Percentiles rank a stretch among this genome's conserved stretches.
These are phyloP conservation scores for Mucor racemosus DNA, from an alignment of 371 early-diverging fungal species.

Conservation along the genomic window DNA sequence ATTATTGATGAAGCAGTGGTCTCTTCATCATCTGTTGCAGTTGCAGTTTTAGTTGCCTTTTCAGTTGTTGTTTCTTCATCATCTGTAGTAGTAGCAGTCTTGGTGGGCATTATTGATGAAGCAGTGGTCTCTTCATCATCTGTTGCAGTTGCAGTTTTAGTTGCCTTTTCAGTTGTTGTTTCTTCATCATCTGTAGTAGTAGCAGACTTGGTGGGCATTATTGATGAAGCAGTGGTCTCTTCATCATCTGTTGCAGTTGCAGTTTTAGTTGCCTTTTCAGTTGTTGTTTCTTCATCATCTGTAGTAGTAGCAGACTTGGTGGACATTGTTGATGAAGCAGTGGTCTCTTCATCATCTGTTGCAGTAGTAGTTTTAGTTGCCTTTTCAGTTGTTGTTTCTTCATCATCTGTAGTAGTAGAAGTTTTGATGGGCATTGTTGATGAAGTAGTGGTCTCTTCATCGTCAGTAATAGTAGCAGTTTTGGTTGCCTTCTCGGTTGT, in stretches of 20 bases:
- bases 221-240: not conserved
- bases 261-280: too few relatives aligned
- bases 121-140: not conserved
- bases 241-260: conserved; percentile 3
- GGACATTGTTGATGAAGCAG: not conserved
- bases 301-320: not conserved
- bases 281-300: not conserved
- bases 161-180: too few relatives aligned
- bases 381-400: not conserved
- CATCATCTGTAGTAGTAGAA: not conserved
- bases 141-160: not conserved
- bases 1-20: not conserved
- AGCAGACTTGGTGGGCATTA: not conserved
- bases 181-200: not conserved
- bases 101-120: not conserved
- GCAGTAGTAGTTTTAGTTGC: not conserved
- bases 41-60: not conserved
- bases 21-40: conserved; percentile 4
- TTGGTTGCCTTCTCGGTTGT: not conserved
- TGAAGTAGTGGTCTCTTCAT: not conserved
- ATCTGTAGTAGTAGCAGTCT: not conserved
- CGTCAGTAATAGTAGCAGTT: not conserved
- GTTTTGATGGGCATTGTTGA: not conserved
- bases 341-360: not conserved
- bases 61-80: not conserved